Evolutionary conservation across 805 yeast species (phyloP).

Genomic region (Wickerhamiella cacticola): DNA sequence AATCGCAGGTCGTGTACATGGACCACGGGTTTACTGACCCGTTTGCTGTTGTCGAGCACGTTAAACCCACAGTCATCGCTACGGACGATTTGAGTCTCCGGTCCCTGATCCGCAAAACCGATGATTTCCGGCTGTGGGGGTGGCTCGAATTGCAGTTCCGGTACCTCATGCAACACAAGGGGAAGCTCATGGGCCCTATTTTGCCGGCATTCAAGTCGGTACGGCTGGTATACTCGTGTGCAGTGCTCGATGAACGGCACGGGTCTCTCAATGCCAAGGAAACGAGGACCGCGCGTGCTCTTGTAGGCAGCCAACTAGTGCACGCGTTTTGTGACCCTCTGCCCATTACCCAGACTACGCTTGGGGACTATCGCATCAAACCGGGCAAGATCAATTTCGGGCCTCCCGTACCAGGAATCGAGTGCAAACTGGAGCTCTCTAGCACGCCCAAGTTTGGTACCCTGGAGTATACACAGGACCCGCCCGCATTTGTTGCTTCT

Average conservation of each 20-base stretch:
- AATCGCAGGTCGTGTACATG: slow-evolving; percentile 18
- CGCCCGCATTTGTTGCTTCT: not conserved
- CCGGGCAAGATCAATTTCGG: slow-evolving; percentile 8
- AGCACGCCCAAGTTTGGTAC: not conserved
- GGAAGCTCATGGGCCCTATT: slow-evolving; percentile 21
- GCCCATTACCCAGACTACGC: slow-evolving; percentile 29
- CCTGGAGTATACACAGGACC: not conserved
- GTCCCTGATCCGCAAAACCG: slow-evolving; percentile 23
- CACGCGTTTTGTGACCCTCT: slow-evolving; percentile 26
- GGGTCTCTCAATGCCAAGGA: slow-evolving; percentile 21
- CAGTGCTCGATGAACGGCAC: slow-evolving; percentile 17
- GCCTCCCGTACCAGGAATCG: slow-evolving; percentile 10
- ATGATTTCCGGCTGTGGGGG: slow-evolving; percentile 17
- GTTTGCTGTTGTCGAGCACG: slow-evolving; percentile 17
- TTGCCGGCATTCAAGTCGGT: slow-evolving; percentile 22
- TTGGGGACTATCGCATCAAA: slow-evolving; percentile 24
- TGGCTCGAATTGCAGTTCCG: slow-evolving; percentile 17
- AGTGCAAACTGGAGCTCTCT: slow-evolving; percentile 3
- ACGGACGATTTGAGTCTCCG: slow-evolving; percentile 26
- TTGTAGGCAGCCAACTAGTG: slow-evolving; percentile 29
- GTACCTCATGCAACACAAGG: slow-evolving; percentile 21
- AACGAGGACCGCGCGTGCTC: slow-evolving; percentile 24
- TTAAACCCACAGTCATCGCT: slow-evolving; percentile 25
- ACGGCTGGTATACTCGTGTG: slow-evolving; percentile 25
- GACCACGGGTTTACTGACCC: slow-evolving; percentile 19